Evolutionary conservation across 805 yeast genomes (phyloP).

Genomic region (Lachancea mirantina): DNA sequence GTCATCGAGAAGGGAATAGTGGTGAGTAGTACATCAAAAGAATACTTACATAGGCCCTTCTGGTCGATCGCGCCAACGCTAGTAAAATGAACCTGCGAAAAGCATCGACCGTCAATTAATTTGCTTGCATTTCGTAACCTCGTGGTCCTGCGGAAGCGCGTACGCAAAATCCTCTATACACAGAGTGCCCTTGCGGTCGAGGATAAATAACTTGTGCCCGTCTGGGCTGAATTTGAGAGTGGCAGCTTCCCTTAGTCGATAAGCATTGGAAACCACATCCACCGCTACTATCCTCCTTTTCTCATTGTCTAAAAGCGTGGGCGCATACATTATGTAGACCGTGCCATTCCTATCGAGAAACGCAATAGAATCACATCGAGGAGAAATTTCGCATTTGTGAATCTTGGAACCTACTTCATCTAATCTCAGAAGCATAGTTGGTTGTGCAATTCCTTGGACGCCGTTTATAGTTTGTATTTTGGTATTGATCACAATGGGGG

Average conservation of each 20-base stretch:
- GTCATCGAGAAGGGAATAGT: slow-evolving; percentile 47
- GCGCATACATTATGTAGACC: slow-evolving; percentile 60
- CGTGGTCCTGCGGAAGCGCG: slow-evolving; percentile 65
- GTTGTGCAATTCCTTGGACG: slow-evolving; percentile 45
- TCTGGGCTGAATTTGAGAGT: slow-evolving; percentile 66
- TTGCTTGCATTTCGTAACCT: slow-evolving; percentile 60
- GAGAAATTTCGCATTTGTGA: slow-evolving; percentile 68
- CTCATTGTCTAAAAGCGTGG: slow-evolving; percentile 48
- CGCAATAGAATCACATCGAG: slow-evolving; percentile 81
- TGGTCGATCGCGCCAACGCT: too few species aligned
- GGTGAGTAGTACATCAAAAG: too few species aligned
- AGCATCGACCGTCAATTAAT: slow-evolving; percentile 27
- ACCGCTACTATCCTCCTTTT: slow-evolving; percentile 46
- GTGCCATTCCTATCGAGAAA: slow-evolving; percentile 73
- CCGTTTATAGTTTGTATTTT: slow-evolving; percentile 41
- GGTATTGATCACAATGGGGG: slow-evolving; percentile 63
- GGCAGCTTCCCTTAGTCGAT: slow-evolving; percentile 69
- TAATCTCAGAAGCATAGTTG: slow-evolving; percentile 52
- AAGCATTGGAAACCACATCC: slow-evolving; percentile 74
- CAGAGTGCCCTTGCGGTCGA: slow-evolving; percentile 76
- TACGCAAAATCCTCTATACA: slow-evolving; percentile 83
- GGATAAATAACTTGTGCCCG: slow-evolving; percentile 68
- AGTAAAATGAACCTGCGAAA: not conserved
- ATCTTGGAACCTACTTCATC: slow-evolving; percentile 78
- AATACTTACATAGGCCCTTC: too few species aligned